Conservation (phyloP, 805 yeast genomes). For the Starmerella gropengiesseri region DNA sequence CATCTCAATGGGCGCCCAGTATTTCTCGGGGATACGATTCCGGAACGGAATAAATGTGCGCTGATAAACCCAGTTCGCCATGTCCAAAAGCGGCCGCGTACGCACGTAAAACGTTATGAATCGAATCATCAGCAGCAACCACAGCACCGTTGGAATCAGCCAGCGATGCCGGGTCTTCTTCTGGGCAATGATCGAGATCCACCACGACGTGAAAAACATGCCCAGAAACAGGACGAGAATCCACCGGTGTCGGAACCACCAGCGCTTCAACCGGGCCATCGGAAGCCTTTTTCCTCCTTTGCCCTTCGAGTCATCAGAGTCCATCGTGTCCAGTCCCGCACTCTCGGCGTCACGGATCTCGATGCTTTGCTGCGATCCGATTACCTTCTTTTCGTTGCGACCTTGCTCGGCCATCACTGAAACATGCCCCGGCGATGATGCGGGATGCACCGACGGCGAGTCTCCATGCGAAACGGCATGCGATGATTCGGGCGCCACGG, state of each 20-base stretch:
- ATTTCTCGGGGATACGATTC: slow-evolving; percentile 33
- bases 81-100: slow-evolving; percentile 27
- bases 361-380: slow-evolving; percentile 33
- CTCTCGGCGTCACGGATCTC: slow-evolving; percentile 28
- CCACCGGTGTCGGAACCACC: slow-evolving; percentile 23
- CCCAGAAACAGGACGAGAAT: slow-evolving; percentile 28
- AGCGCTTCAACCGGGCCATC: slow-evolving; percentile 4
- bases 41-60: slow-evolving; percentile 26
- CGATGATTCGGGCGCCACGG: neutral
- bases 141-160: slow-evolving; percentile 49
- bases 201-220: slow-evolving; percentile 42
- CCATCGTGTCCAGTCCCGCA: slow-evolving; percentile 3
- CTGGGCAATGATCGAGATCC: slow-evolving; percentile 46
- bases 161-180: slow-evolving; percentile 40
- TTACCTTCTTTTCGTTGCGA: slow-evolving; percentile 3
- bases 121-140: slow-evolving; percentile 41
- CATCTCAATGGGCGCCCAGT: slow-evolving; percentile 38
- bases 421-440: too few species aligned
- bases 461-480: neutral
- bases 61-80: slow-evolving; percentile 28
- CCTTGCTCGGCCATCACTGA: neutral
- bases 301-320: neutral
- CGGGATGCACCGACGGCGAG: too few species aligned
- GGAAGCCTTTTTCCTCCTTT: slow-evolving; percentile 9
- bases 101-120: slow-evolving; percentile 42